phyloP scores from a whole-genome alignment of 2,329 filamentous ascomycete genomes.

The Penicillium sp. region DNA sequence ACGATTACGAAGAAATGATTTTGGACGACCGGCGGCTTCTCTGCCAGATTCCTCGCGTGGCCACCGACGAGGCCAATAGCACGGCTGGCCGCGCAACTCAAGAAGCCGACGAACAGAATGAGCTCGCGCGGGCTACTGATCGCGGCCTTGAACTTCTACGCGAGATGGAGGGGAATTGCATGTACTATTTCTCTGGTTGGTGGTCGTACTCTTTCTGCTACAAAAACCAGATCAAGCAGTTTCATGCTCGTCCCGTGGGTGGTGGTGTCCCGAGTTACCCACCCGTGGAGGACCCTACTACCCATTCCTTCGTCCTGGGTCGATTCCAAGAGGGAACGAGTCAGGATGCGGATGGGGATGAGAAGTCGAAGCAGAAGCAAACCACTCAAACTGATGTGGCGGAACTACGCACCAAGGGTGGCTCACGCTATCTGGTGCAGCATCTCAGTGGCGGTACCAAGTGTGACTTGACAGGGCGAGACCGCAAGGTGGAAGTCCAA shows the following conservation, averaged over 20 bases:
- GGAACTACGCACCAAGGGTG: conserved; percentile 78
- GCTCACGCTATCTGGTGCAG: conserved; percentile 85
- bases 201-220: conserved; percentile 98
- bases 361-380: conserved; percentile 26
- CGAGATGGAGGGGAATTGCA: conserved; percentile 75
- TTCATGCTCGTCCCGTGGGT: conserved; percentile 76
- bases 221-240: conserved; percentile 83
- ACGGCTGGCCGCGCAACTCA: conserved; percentile 56
- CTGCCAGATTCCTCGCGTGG: conserved; percentile 78
- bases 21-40: conserved; percentile 73
- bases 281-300: conserved; percentile 75
- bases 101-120: conserved; percentile 74
- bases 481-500: conserved; percentile 79
- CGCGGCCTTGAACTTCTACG: conserved; percentile 79
- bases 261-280: conserved; percentile 69
- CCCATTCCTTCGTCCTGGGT: conserved; percentile 77
- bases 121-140: conserved; percentile 74
- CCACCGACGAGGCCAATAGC: conserved; percentile 65
- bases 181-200: conserved; percentile 86
- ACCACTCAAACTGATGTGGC: conserved; percentile 50
- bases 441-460: conserved; percentile 75
- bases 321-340: conserved; percentile 48
- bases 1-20: conserved; percentile 72
- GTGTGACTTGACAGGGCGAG: conserved; percentile 82
- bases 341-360: conserved; percentile 38